Evolutionary conservation across 805 yeast species (phyloP).

Genomic region (Ogataea saltuana): DNA sequence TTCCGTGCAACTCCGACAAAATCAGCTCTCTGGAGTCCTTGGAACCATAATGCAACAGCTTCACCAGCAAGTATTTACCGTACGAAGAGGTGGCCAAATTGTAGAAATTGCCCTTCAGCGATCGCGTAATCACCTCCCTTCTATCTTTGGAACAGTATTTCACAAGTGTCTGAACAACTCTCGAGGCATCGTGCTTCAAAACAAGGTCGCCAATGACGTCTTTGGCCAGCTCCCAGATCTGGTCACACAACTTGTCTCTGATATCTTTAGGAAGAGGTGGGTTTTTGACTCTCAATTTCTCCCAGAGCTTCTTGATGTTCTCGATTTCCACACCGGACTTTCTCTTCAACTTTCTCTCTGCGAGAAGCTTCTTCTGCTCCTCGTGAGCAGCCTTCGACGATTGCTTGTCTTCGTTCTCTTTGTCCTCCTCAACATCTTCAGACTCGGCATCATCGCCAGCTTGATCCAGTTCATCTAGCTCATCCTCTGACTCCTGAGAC

Average conservation of each 20-base stretch:
- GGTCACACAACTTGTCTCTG: conserved; percentile 75
- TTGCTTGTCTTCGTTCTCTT: conserved; percentile 38
- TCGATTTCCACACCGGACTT: conserved; percentile 86
- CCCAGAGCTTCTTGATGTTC: conserved; percentile 87
- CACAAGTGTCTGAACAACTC: conserved; percentile 92
- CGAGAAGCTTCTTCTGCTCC: conserved; percentile 74
- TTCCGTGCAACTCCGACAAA: conserved; percentile 85
- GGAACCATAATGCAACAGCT: conserved; percentile 89
- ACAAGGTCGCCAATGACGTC: conserved; percentile 82
- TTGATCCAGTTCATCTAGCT: conserved; percentile 37
- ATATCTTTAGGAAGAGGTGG: conserved; percentile 77
- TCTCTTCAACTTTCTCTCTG: conserved; percentile 84
- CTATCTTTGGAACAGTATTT: conserved; percentile 81
- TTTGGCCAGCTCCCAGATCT: conserved; percentile 80
- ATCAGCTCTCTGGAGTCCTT: conserved; percentile 74
- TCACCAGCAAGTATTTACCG: conserved; percentile 88
- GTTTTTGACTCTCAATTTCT: conserved; percentile 78
- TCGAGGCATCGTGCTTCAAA: conserved; percentile 92
- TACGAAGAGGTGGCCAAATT: conserved; percentile 87
- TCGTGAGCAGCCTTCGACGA: conserved; percentile 69
- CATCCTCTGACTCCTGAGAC: conserved; percentile 28
- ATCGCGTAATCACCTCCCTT: conserved; percentile 64
- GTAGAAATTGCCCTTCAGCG: conserved; percentile 75
- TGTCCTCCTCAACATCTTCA: conserved; percentile 31
- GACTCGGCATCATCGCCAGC: conserved; percentile 34